Evolutionary conservation across 129 eudicot species (phyloP).

Genomic region (Flaveria bidentis): DNA sequence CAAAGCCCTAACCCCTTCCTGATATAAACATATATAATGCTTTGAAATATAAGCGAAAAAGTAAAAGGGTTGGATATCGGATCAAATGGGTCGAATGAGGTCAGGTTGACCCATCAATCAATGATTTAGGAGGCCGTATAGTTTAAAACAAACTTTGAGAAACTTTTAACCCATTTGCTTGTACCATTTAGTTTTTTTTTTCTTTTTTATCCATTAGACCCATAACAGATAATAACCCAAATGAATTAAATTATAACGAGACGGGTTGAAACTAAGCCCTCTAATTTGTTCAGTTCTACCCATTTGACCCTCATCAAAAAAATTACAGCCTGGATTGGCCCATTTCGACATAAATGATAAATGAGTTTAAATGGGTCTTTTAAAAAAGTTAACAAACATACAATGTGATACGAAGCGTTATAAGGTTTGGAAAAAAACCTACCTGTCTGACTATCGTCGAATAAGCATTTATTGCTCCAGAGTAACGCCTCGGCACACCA

Average conservation of each 20-base stretch:
- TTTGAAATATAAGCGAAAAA: not conserved
- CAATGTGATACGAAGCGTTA: not conserved
- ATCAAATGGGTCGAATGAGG: not conserved
- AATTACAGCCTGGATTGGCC: not conserved
- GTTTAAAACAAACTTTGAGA: not conserved
- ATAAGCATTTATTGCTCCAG: constrained; percentile 84
- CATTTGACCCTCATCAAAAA: not conserved
- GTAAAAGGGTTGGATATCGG: not conserved
- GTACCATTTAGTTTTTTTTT: not conserved
- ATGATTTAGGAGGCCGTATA: not conserved
- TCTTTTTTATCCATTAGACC: not conserved
- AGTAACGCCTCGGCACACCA: constrained; percentile 79
- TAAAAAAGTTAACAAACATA: not conserved
- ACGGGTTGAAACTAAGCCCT: not conserved
- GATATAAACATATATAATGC: constrained; percentile 4
- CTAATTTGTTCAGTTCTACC: not conserved
- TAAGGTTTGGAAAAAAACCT: constrained; percentile 4
- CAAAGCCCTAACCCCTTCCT: constrained; percentile 83
- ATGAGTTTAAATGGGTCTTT: not conserved
- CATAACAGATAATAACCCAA: not conserved
- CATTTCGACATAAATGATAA: not conserved
- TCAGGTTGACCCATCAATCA: not conserved
- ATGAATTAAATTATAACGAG: not conserved
- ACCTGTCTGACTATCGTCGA: constrained; percentile 78
- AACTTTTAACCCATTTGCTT: constrained; percentile 3